phyloP scores from a whole-genome alignment of 228 moss, liverwort and hornwort genomes.

The Sphagnum magellanicum region DNA sequence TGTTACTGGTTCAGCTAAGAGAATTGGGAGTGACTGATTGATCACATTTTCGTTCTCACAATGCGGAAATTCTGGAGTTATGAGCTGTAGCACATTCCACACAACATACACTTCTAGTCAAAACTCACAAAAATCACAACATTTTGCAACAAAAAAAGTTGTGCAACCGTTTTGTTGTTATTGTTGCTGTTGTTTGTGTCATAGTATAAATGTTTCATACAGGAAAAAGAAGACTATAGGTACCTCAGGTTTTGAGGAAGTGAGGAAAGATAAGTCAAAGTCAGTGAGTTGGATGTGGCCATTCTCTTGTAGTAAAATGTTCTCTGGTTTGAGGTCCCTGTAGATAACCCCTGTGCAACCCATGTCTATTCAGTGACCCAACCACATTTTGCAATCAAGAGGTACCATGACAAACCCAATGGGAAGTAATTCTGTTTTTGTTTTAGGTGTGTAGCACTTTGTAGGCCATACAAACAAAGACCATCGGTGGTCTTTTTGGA shows the following conservation, averaged over 20 bases:
- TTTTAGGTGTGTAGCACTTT: too few relatives aligned
- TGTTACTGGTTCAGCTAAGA: slow-evolving; percentile 11
- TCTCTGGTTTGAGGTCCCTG: slow-evolving; percentile 48
- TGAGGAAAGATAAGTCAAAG: slow-evolving; percentile 36
- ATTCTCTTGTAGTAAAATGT: slow-evolving; percentile 26
- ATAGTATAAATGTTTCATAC: too few relatives aligned
- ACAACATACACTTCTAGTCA: too few relatives aligned
- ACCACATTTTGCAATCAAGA: too few relatives aligned
- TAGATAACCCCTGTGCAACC: slow-evolving; percentile 28
- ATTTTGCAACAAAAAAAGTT: neutral
- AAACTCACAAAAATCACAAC: too few relatives aligned
- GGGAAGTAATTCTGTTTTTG: too few relatives aligned
- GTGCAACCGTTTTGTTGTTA: neutral
- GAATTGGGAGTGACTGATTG: slow-evolving; percentile 30
- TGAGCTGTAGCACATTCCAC: slow-evolving; percentile 23
- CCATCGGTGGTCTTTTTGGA: too few relatives aligned
- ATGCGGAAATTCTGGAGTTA: slow-evolving; percentile 22
- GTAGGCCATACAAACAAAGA: too few relatives aligned
- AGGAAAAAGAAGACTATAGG: neutral
- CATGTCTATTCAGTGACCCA: neutral
- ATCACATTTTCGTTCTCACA: slow-evolving; percentile 42
- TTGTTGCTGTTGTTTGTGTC: neutral
- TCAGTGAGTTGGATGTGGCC: slow-evolving; percentile 44
- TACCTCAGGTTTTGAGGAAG: slow-evolving; percentile 12
- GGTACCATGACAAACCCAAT: too few relatives aligned